Base-by-base conservation (phyloP, 2,329 filamentous ascomycete genomes). In the Elsinoe perseae region DNA sequence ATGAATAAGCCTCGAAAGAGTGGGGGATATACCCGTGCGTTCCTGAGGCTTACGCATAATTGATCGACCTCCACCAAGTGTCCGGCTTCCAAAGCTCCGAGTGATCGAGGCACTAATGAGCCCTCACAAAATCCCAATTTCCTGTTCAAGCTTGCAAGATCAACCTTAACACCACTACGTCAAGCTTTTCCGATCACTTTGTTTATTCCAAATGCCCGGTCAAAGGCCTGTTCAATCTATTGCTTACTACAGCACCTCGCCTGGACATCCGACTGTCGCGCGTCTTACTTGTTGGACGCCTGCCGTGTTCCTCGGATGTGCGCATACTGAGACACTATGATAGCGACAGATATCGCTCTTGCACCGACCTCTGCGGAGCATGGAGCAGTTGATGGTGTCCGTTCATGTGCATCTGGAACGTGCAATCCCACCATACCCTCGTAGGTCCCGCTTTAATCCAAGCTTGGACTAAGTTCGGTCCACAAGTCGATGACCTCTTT, bases 151-250 rank as follows among this genome's bases (percentile, higher is more conserved):
- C 28, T 52, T 36, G 20, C 44, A 34, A 52, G 48, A 52, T 38
- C 48, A 52, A 52, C 48, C 48, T 52, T 30, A n/a, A 52, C 48
- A 52, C 48, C 48, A 52, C 38, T 30, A 52, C 48, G 28, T 52
- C 30, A 38, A 52, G 48, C 48, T 52, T 38, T n/a, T 44, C 21
- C 12, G 38, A 36, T 25, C n/a, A 21, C n/a, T n/a, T n/a, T 20
- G 20, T 16, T 25, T 6, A 52, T 52, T 52, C 48, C 48, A 52
- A 52, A 52, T 52, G 16, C 48, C 21, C 20, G 28, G 25, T 14
- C 44, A 30, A 34, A 30, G n/a, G 25, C 16, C 16, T 23, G 21
- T 38, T 36, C 30, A 25, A 16, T 20, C 48, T 38, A 52, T 52
- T 20, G 48, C 12, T 36, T 36, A 3, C 38, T 43, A 20, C 38